phyloP scores from a whole-genome alignment of 2,329 filamentous ascomycete genomes.

The Botrytis cinerea region DNA sequence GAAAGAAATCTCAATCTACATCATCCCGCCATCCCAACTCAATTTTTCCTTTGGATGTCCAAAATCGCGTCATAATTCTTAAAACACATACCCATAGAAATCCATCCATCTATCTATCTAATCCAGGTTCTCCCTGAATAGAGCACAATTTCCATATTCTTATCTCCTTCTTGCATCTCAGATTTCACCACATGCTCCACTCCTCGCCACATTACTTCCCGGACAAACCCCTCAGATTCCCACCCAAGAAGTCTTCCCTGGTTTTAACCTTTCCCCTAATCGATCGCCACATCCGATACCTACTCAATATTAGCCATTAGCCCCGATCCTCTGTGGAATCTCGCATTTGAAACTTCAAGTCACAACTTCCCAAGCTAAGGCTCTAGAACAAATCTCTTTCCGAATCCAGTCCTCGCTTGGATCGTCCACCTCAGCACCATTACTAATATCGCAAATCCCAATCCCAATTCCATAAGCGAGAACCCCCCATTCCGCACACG shows the following conservation, averaged over 20 bases:
- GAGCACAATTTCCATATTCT: background rate
- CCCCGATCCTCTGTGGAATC: background rate
- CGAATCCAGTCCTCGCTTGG: background rate
- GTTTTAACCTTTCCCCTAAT: background rate
- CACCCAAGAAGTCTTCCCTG: background rate
- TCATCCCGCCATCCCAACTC: too few relatives aligned
- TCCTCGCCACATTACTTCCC: background rate
- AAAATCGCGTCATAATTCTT: background rate
- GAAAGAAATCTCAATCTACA: too few relatives aligned
- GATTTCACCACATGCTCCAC: background rate
- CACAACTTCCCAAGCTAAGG: background rate
- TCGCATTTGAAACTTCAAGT: background rate
- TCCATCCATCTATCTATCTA: background rate
- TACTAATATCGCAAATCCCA: background rate
- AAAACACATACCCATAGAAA: background rate
- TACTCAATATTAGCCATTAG: background rate
- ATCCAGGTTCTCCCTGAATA: background rate
- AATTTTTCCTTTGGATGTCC: too few relatives aligned
- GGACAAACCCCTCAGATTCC: background rate
- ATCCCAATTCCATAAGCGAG: background rate
- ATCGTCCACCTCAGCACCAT: background rate
- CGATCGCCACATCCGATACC: background rate
- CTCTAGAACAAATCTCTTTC: background rate
- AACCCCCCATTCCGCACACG: slow-evolving; percentile 3
- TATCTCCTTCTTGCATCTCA: background rate